Evolutionary conservation across 2,329 filamentous ascomycete species (phyloP).

Genomic region (Zasmidium cellare): DNA sequence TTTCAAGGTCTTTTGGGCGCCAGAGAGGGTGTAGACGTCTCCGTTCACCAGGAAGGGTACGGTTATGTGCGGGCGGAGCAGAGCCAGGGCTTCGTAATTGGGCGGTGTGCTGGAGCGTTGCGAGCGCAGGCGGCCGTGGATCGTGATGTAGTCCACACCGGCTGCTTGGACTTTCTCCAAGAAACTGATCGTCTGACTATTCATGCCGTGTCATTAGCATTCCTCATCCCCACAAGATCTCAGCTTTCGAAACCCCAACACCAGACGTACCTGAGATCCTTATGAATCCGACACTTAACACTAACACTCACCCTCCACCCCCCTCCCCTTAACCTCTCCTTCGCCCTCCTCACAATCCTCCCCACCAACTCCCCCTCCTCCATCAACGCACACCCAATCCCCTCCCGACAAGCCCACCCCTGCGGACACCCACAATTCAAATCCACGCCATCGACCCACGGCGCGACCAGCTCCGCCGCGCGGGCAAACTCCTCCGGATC

Average conservation of each 20-base stretch:
- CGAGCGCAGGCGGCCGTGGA: conserved; percentile 64
- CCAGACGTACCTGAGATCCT: conserved; percentile 49
- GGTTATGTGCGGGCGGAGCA: conserved; percentile 53
- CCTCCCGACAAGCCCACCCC: conserved; percentile 69
- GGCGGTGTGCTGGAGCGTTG: conserved; percentile 65
- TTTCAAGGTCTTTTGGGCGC: conserved; percentile 34
- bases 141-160: conserved; percentile 67
- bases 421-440: conserved; percentile 75
- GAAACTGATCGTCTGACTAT: conserved; percentile 55
- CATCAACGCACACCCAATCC: conserved; percentile 70
- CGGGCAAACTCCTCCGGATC: conserved; percentile 62
- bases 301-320: conserved; percentile 60
- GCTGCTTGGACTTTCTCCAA: conserved; percentile 62
- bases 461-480: conserved; percentile 62
- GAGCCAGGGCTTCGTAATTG: conserved; percentile 59
- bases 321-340: conserved; percentile 51
- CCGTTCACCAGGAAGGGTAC: conserved; percentile 69
- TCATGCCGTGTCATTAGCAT: too few relatives aligned
- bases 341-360: conserved; percentile 62
- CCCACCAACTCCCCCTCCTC: conserved; percentile 63
- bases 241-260: too few relatives aligned
- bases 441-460: conserved; percentile 65
- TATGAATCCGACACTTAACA: conserved; percentile 70
- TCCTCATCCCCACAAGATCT: too few relatives aligned
- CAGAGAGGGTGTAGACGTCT: conserved; percentile 61